phyloP scores from a whole-genome alignment of 495 filamentous ascomycete species.

The Talaromyces nanjingensis region DNA sequence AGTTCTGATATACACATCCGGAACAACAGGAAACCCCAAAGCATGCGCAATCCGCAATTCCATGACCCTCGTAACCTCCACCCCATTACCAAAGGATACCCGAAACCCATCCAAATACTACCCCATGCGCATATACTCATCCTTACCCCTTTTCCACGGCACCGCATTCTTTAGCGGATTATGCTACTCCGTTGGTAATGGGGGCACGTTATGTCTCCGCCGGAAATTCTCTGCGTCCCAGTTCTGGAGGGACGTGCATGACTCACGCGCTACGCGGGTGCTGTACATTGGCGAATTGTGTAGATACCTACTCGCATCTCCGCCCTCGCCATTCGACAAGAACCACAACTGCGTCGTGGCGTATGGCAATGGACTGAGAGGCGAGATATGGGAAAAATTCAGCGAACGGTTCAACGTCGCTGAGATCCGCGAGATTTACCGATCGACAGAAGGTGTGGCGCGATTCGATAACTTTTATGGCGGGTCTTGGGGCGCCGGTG shows the following conservation, averaged over 20 bases:
- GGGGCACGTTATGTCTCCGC: slow-evolving; percentile 37
- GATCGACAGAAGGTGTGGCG: slow-evolving; percentile 70
- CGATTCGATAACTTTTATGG: slow-evolving; percentile 68
- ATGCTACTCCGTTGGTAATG: slow-evolving; percentile 33
- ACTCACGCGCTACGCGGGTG: slow-evolving; percentile 69
- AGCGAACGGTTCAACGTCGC: slow-evolving; percentile 76
- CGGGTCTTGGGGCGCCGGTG: slow-evolving; percentile 69
- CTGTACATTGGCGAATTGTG: slow-evolving; percentile 95
- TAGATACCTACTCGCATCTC: slow-evolving; percentile 76
- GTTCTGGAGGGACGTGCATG: slow-evolving; percentile 80
- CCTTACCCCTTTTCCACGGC: slow-evolving; percentile 89
- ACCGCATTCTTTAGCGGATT: slow-evolving; percentile 63
- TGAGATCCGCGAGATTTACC: slow-evolving; percentile 83
- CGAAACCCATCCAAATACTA: slow-evolving; percentile 35
- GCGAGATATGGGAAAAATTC: slow-evolving; percentile 87
- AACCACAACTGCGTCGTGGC: slow-evolving; percentile 69
- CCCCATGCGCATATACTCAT: slow-evolving; percentile 74
- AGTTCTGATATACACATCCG: slow-evolving; percentile 75
- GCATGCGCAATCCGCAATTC: slow-evolving; percentile 67
- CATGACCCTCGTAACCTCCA: slow-evolving; percentile 42
- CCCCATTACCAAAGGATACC: slow-evolving; percentile 26
- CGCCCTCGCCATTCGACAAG: slow-evolving; percentile 65
- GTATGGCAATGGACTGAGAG: slow-evolving; percentile 82
- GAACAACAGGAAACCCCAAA: slow-evolving; percentile 89
- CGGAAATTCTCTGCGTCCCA: slow-evolving; percentile 79